These are phyloP conservation scores for Pichia sp. DNA, from an alignment of 1,139 yeast species.

Conservation along the genomic window DNA sequence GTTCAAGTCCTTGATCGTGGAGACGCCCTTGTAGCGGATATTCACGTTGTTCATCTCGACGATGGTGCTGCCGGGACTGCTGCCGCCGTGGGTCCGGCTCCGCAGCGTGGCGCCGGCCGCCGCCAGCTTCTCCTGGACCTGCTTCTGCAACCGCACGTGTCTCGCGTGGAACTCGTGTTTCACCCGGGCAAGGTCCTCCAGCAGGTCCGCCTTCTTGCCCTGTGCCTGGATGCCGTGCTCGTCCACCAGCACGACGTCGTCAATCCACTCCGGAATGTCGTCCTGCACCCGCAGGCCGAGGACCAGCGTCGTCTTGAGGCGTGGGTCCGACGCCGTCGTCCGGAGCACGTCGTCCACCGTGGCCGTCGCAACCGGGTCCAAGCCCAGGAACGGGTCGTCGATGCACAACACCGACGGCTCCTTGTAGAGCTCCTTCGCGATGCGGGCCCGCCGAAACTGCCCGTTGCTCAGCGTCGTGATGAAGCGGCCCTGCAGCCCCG, in stretches of 20 bases:
- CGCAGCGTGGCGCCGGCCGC: neutral
- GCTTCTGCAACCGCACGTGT: conserved; percentile 24
- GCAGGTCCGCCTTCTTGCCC: conserved; percentile 43
- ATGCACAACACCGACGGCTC: conserved; percentile 65
- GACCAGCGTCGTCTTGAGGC: conserved; percentile 41
- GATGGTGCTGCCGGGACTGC: conserved; percentile 23
- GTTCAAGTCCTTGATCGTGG: conserved; percentile 53
- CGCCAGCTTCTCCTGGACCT: conserved; percentile 21
- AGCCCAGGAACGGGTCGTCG: conserved; percentile 90
- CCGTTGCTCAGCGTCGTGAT: conserved; percentile 89
- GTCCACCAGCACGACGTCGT: conserved; percentile 62
- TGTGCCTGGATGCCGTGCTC: conserved; percentile 46
- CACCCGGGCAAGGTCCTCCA: conserved; percentile 25
- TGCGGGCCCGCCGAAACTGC: conserved; percentile 82
- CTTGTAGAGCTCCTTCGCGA: conserved; percentile 67
- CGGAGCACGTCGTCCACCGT: conserved; percentile 52
- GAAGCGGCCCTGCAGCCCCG: conserved; percentile 63
- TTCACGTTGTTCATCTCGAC: conserved; percentile 62
- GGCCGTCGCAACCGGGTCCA: conserved; percentile 70
- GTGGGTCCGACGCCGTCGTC: conserved; percentile 26
- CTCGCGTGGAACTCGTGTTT: conserved; percentile 28
- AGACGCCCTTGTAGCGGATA: conserved; percentile 60
- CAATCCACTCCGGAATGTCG: conserved; percentile 70
- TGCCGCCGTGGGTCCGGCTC: neutral
- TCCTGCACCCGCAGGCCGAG: conserved; percentile 80